Base-by-base conservation (phyloP, 2,329 filamentous ascomycete species). In the Fusarium sp. region DNA sequence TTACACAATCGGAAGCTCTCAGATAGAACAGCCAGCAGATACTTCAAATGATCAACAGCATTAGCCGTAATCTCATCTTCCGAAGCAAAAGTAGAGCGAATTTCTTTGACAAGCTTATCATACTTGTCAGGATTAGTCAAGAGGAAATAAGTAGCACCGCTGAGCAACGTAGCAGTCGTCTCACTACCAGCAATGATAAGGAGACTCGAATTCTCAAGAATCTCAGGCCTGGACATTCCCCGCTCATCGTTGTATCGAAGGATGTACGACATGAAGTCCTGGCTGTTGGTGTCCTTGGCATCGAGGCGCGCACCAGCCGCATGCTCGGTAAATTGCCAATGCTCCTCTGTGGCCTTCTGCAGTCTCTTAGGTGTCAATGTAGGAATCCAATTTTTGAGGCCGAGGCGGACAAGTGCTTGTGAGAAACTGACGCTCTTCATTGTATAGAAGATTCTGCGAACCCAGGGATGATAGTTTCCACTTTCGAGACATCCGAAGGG, bases 201-300 rank as follows among this genome's bases (percentile, higher is more conserved):
- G 0, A 49, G 18, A 6, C 44, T 30, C 0, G 62, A n/a, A 3
- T 58, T 64, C 9, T 64, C 62, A 1, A 64, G 13, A 0, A 64
- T 64, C 3, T 64, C 62, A n/a, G 40, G n/a, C 2, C 32, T 11
- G 0, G 62, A 64, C 59, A 64, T 58, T 3, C 62, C 62, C 2
- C 53, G 32, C 3, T 64, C 62, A 15, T 64, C 62, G 1, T 64
- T 64, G 9, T 64, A 24, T 1, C 62, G 62, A 18, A 64, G 62
- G 2, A 64, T 29, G 5, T 64, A 64, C 0, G 59, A 64, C 59
- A 64, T 64, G 0, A 64, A 64, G 3, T 64, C 62, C 8, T 58
- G 38, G 0, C 30, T 58, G 4, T 41, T 40, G 0, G 44, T 41
- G 8, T 49, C 44, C 1, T 49, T 58, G 3, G 44, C 32, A 9